phyloP scores from a whole-genome alignment of 305 asterid genomes.

The Solanum chacoense region DNA sequence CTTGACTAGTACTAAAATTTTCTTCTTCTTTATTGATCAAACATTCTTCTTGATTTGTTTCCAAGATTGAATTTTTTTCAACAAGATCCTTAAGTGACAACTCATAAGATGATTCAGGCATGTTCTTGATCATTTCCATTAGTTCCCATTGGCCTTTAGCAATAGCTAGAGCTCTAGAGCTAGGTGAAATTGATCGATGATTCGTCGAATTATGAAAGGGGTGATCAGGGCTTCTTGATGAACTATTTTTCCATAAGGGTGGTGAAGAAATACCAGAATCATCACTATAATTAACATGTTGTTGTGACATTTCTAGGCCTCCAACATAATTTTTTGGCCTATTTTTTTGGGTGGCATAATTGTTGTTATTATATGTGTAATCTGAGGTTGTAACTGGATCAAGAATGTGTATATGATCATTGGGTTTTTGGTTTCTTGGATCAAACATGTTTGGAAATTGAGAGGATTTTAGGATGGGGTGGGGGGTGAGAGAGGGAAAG shows the following conservation, averaged over 20 bases:
- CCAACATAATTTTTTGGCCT: slow-evolving; percentile 18
- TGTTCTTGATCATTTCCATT: slow-evolving; percentile 30
- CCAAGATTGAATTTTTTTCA: slow-evolving; percentile 15
- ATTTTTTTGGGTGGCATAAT: not conserved
- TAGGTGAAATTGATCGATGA: slow-evolving; percentile 8
- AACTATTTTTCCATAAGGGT: slow-evolving; percentile 54
- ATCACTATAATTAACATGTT: slow-evolving; percentile 6
- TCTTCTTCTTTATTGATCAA: slow-evolving; percentile 6
- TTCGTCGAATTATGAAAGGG: slow-evolving; percentile 4
- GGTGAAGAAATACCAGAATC: slow-evolving; percentile 68
- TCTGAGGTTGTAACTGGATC: slow-evolving; percentile 10
- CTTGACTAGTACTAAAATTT: not conserved
- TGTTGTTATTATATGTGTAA: not conserved
- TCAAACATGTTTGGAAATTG: slow-evolving; percentile 23
- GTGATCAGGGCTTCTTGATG: slow-evolving; percentile 15
- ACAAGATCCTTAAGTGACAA: slow-evolving; percentile 29
- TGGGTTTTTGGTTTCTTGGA: slow-evolving; percentile 10
- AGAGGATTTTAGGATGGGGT: not conserved
- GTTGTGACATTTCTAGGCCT: slow-evolving; percentile 5
- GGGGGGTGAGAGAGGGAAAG: not conserved
- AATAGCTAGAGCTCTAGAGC: slow-evolving; percentile 25
- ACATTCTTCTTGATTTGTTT: slow-evolving; percentile 13
- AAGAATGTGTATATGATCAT: not conserved
- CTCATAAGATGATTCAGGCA: slow-evolving; percentile 29
- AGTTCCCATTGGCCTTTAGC: slow-evolving; percentile 30